phyloP scores from a whole-genome alignment of 192 early-diverging fungal genomes.

The Lobosporangium transversale region DNA sequence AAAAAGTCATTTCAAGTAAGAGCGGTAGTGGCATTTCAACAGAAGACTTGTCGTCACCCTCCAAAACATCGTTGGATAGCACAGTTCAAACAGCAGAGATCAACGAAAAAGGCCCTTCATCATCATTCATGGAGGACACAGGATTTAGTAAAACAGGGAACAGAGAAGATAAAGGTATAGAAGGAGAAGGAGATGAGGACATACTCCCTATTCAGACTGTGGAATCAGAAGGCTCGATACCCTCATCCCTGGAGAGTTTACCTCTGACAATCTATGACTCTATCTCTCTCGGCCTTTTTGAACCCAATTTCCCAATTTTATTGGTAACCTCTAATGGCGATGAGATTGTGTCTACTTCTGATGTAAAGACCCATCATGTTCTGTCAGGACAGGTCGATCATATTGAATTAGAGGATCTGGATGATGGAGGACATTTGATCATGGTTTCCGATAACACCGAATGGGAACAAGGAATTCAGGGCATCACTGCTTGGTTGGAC shows the following conservation, averaged over 20 bases:
- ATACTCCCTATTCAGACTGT: conserved; percentile 25
- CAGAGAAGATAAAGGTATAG: no score
- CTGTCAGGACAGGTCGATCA: conserved; percentile 41
- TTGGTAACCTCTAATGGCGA: conserved; percentile 39
- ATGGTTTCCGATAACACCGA: conserved; percentile 49
- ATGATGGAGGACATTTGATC: conserved; percentile 49
- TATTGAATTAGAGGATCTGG: conserved; percentile 43
- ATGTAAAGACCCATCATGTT: conserved; percentile 35
- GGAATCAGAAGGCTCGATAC: conserved; percentile 41
- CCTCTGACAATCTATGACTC: conserved; percentile 43
- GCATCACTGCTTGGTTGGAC: conserved; percentile 49
- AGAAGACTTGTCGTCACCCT: not conserved
- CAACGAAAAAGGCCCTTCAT: not conserved
- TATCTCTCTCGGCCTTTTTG: conserved; percentile 30
- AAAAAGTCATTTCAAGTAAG: not conserved
- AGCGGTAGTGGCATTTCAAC: not conserved
- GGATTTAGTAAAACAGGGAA: not conserved
- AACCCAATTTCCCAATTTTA: conserved; percentile 43
- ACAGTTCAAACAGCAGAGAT: not conserved
- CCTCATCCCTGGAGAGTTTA: conserved; percentile 36
- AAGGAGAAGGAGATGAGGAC: not conserved
- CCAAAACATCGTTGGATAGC: no score
- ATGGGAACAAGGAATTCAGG: conserved; percentile 50
- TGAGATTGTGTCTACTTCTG: conserved; percentile 42
- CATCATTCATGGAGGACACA: not conserved